These are phyloP conservation scores for Oidiodendron maius DNA, from an alignment of 495 filamentous ascomycete genomes.

Conservation along the genomic window DNA sequence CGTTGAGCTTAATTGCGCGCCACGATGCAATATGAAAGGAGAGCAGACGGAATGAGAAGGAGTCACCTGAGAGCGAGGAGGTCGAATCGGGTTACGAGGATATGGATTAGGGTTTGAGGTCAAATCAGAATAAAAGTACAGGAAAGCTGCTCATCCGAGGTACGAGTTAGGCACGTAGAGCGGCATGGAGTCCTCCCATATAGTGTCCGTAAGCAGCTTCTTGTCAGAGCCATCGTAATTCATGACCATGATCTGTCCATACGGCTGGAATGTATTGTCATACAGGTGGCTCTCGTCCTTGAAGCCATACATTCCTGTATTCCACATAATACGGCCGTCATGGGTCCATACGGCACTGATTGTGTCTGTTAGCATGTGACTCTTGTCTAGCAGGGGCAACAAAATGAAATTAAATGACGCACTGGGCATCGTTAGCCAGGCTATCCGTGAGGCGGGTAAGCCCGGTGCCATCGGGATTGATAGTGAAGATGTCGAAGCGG, in stretches of 20 bases:
- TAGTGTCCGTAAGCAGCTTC: conserved; percentile 15
- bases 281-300: conserved; percentile 9
- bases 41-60: too few relatives aligned
- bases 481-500: conserved; percentile 32
- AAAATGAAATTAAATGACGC: too few relatives aligned
- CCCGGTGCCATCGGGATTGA: conserved; percentile 31
- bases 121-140: too few relatives aligned
- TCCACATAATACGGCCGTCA: conserved; percentile 19
- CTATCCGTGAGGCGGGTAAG: conserved; percentile 28
- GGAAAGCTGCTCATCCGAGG: conserved; percentile 1
- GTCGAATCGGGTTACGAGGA: too few relatives aligned
- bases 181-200: conserved; percentile 24
- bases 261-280: conserved; percentile 20
- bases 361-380: too few relatives aligned
- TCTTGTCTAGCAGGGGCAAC: too few relatives aligned
- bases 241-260: conserved; percentile 21
- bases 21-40: too few relatives aligned
- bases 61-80: too few relatives aligned
- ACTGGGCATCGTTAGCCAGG: conserved; percentile 36
- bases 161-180: conserved; percentile 7
- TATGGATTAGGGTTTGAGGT: too few relatives aligned
- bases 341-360: conserved; percentile 33
- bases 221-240: conserved; percentile 18
- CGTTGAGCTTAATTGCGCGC: too few relatives aligned
- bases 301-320: conserved; percentile 18